These are phyloP conservation scores for Ogataea nitratoaversa DNA, from an alignment of 805 yeast genomes.

Conservation along the genomic window DNA sequence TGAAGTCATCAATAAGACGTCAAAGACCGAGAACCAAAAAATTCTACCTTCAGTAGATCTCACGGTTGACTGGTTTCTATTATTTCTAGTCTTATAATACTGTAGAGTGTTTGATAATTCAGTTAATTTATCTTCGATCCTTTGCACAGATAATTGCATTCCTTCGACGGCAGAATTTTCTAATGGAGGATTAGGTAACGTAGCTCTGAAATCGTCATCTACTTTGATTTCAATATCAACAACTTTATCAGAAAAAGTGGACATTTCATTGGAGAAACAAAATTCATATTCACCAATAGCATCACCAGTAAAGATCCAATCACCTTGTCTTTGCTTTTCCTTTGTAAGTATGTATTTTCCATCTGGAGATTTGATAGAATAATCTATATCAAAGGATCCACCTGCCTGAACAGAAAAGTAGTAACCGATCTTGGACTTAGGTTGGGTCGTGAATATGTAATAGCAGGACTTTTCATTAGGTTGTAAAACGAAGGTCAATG, in stretches of 20 bases:
- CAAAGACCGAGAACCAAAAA: slow-evolving; percentile 61
- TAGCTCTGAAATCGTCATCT: slow-evolving; percentile 55
- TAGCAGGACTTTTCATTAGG: slow-evolving; percentile 73
- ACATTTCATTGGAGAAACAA: slow-evolving; percentile 80
- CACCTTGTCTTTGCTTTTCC: slow-evolving; percentile 71
- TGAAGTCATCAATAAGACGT: slow-evolving; percentile 57
- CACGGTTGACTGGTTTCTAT: slow-evolving; percentile 83
- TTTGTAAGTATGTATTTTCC: slow-evolving; percentile 51
- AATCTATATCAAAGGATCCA: slow-evolving; percentile 77
- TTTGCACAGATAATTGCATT: slow-evolving; percentile 50
- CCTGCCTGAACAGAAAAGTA: slow-evolving; percentile 83
- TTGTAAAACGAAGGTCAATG: slow-evolving; percentile 69
- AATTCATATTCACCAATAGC: slow-evolving; percentile 77
- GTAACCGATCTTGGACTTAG: slow-evolving; percentile 59
- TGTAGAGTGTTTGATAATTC: slow-evolving; percentile 57
- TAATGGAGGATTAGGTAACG: slow-evolving; percentile 55
- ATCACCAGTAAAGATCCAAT: slow-evolving; percentile 65
- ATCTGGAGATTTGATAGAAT: slow-evolving; percentile 55
- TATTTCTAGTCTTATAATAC: slow-evolving; percentile 85
- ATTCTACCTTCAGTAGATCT: slow-evolving; percentile 61
- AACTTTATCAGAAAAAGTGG: slow-evolving; percentile 75
- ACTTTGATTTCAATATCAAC: slow-evolving; percentile 75
- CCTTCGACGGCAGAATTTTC: slow-evolving; percentile 52
- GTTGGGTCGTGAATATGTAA: slow-evolving; percentile 61
- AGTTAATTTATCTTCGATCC: slow-evolving; percentile 57